Evolutionary conservation across 1,284 basidiomycete genomes (phyloP), one percentile per base, ranked within the genome.

Genomic region (Pseudozyma thailandica): DNA sequence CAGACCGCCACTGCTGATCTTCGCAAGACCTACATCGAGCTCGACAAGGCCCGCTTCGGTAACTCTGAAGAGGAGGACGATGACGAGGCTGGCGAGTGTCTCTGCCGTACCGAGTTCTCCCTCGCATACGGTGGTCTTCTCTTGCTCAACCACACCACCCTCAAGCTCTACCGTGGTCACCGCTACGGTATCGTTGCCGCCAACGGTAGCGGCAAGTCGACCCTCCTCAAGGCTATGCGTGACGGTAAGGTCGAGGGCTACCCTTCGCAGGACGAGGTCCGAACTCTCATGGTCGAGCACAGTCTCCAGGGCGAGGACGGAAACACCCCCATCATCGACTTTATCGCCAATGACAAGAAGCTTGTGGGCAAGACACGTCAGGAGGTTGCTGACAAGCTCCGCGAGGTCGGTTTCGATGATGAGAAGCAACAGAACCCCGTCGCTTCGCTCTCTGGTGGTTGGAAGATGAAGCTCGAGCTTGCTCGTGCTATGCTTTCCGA

Each of bases 391-490:
- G 61, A 64, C 33, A 77, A 77, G 54, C 71, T 82, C 31, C 54
- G 46, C 23, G 68, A 75, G 18, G 81, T 82, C 62, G 95, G 96
- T 45, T 98, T 98, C 82, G 91, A 94, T 75, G 91, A 92, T 69
- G 88, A 87, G 59, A 88, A 93, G 68, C 94, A 98, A 85, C 84
- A 87, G 38, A 91, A 95, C 80, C 86, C 89, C 42, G 94, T 98
- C 63, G 92, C 91, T 47, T 91, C 92, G 52, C 86, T 98, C 61
- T 97, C 94, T 20, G 96, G 96, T 84, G 95, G 96, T 50, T 98
- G 95, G 95, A 98, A 98, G 87, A 98, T 98, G 95, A 93, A 93
- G 81, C 79, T 87, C 83, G 86, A 88, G 93, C 68, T 95, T 91
- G 85, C 88, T 91, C 65, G 73, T 33, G 74, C 78, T 23, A 76